Evolutionary conservation across 257 asterid species (phyloP).

Genomic region (Solanum lignicaule): DNA sequence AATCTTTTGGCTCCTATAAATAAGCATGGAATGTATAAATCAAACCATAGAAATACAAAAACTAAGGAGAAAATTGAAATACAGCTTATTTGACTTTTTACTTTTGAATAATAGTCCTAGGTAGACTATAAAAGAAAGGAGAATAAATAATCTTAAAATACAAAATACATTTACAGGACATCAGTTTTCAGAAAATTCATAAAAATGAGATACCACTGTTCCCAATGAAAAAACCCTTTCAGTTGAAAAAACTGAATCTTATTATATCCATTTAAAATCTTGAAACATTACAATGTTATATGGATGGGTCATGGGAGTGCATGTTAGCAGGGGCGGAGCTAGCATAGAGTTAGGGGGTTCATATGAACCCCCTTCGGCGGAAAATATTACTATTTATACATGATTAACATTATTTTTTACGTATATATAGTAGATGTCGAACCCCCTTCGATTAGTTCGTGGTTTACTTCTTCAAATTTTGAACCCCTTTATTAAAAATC

Average conservation of each 20-base stretch:
- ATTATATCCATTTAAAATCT: background rate
- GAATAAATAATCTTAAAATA: background rate
- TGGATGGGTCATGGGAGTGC: background rate
- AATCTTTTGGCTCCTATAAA: background rate
- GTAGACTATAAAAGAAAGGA: background rate
- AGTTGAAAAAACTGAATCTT: background rate
- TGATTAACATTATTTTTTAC: too few species aligned
- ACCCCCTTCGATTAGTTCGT: too few species aligned
- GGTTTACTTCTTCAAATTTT: too few species aligned
- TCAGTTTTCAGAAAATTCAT: background rate
- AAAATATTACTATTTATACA: too few species aligned
- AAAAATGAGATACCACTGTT: background rate
- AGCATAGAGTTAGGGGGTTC: too few species aligned
- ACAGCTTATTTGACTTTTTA: background rate
- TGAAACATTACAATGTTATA: background rate
- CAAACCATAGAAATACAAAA: background rate
- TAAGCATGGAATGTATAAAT: background rate
- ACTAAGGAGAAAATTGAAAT: background rate
- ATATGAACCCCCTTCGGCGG: too few species aligned
- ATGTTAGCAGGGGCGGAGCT: too few species aligned
- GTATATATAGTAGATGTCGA: too few species aligned
- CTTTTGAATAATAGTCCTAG: background rate
- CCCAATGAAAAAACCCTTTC: background rate
- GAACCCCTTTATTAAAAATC: too few species aligned
- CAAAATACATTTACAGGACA: background rate